Conservation (phyloP, 2,329 filamentous ascomycete species). For the Trichoderma polysporum region DNA sequence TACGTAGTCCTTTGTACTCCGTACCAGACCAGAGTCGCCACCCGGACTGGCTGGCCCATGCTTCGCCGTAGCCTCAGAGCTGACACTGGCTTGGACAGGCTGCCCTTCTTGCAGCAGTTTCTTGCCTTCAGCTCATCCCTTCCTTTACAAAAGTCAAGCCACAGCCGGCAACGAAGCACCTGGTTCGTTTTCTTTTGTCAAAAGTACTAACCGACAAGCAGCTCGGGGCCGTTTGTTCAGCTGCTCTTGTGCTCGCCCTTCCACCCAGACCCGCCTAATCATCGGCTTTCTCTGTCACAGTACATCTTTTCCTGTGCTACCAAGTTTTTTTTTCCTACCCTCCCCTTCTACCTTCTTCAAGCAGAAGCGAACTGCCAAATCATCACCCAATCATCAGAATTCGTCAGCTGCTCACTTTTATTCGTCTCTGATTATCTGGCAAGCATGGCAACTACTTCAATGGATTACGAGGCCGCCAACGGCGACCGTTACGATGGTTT, state of each 20-base stretch:
- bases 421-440: conserved; percentile 22
- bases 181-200: not conserved
- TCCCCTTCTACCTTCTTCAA: conserved; percentile 10
- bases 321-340: conserved; percentile 19
- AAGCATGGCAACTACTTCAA: conserved; percentile 62
- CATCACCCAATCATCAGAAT: conserved; percentile 16
- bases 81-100: conserved; percentile 2
- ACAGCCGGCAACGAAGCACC: not conserved
- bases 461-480: conserved; percentile 70
- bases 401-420: conserved; percentile 11
- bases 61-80: conserved; percentile 14
- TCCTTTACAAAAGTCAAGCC: not conserved
- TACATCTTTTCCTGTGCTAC: conserved; percentile 21
- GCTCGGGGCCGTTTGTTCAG: not conserved
- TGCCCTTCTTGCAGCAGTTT: not conserved
- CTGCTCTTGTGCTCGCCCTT: conserved; percentile 19
- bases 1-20: not conserved
- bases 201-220: not conserved
- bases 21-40: conserved; percentile 2
- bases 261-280: conserved; percentile 27
- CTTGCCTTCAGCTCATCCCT: not conserved
- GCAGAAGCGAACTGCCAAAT: conserved; percentile 2
- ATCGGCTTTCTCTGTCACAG: conserved; percentile 28
- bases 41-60: conserved; percentile 8
- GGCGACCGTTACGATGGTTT: conserved; percentile 66